A percentile compares a stretch with the other conserved stretches of the same genome.
Conservation (phyloP, 129 eudicot species). For the Artemisia argyi region DNA sequence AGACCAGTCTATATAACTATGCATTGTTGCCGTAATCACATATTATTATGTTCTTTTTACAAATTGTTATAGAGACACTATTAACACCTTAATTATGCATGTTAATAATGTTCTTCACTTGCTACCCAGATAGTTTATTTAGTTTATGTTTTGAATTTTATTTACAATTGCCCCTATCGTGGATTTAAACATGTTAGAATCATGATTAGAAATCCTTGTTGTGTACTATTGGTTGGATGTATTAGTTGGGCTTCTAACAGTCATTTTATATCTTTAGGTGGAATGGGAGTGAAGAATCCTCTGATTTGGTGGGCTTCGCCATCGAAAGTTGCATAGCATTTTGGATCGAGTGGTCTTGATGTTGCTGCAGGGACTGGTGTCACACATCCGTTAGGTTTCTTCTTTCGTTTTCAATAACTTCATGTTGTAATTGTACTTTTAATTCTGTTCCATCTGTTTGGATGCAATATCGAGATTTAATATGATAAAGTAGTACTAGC, state of each 20-base stretch:
- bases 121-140: too few species aligned
- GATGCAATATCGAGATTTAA: conserved; percentile 8
- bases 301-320: conserved; percentile 58
- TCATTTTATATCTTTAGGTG: conserved; percentile 37
- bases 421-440: neutral
- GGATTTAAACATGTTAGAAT: too few species aligned
- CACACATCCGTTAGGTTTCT: conserved; percentile 92
- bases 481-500: neutral
- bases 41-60: too few species aligned
- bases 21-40: too few species aligned
- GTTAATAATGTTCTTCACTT: too few species aligned
- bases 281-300: conserved; percentile 28
- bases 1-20: too few species aligned
- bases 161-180: too few species aligned
- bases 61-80: too few species aligned
- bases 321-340: conserved; percentile 65
- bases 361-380: conserved; percentile 88
- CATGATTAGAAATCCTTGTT: too few species aligned
- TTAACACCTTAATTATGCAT: too few species aligned
- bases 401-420: conserved; percentile 2
- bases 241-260: neutral
- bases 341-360: conserved; percentile 85
- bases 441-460: neutral
- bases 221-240: neutral
- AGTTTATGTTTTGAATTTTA: too few species aligned